Percentiles rank a stretch among this genome's conserved stretches.
phyloP scores from a whole-genome alignment of 2,329 filamentous ascomycete genomes.

The Hortaea werneckii region DNA sequence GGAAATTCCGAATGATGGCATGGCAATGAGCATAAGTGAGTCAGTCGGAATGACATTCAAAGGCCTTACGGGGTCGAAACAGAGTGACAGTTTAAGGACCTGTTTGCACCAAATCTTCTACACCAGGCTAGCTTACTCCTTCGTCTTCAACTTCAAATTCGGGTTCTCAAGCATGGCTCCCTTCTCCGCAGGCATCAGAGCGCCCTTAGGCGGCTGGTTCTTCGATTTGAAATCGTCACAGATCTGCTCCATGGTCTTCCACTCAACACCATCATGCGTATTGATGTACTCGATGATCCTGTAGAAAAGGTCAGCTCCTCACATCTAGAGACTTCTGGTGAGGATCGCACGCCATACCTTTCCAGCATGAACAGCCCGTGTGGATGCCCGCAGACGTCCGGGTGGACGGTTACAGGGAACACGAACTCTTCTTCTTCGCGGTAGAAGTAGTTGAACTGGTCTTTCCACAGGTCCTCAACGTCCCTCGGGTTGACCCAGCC shows the following conservation, averaged over 20 bases:
- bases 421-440: constrained; percentile 37
- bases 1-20: too few relatives aligned
- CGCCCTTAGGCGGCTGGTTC: constrained; percentile 47
- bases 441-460: constrained; percentile 39
- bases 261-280: constrained; percentile 35
- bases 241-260: constrained; percentile 45
- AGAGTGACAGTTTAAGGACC: too few relatives aligned
- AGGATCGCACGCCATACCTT: constrained; percentile 47
- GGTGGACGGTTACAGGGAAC: constrained; percentile 39
- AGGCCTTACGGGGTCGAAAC: not conserved
- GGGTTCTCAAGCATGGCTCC: constrained; percentile 44
- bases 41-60: too few relatives aligned
- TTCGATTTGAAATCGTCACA: constrained; percentile 62
- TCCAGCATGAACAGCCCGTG: constrained; percentile 40
- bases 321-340: constrained; percentile 51
- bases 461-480: constrained; percentile 36
- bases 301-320: constrained; percentile 58
- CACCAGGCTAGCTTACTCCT: constrained; percentile 8
- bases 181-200: constrained; percentile 48
- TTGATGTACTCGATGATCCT: constrained; percentile 42
- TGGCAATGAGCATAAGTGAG: too few relatives aligned
- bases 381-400: constrained; percentile 39
- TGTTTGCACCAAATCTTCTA: not conserved
- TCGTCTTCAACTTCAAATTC: constrained; percentile 20
- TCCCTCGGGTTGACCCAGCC: constrained; percentile 34